A percentile compares a stretch with the other conserved stretches of the same genome.
Evolutionary conservation across 345 rosid species (phyloP).

Genomic region (Ricinus communis): DNA sequence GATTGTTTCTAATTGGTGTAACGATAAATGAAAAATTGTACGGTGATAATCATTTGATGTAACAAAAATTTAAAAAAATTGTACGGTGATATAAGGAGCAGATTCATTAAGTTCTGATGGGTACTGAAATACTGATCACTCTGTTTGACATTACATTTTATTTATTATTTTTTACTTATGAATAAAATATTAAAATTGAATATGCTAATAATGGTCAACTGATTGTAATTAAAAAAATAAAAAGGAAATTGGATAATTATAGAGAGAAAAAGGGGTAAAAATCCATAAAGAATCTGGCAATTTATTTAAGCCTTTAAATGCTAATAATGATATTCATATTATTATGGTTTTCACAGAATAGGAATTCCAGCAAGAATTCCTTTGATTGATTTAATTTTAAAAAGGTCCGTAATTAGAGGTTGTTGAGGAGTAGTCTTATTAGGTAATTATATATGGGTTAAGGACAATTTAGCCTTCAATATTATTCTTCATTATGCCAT

Average conservation of each 20-base stretch:
- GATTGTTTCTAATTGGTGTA: conserved; percentile 19
- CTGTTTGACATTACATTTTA: not conserved
- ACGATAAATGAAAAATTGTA: not conserved
- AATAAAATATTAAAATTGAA: not conserved
- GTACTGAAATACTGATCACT: not conserved
- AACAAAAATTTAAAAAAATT: not conserved
- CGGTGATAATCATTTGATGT: not conserved
- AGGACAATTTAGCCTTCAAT: not conserved
- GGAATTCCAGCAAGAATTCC: not conserved
- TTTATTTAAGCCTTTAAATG: conserved; percentile 27
- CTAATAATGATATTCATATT: not conserved
- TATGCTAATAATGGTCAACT: not conserved
- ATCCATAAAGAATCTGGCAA: conserved; percentile 18
- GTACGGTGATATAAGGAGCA: conserved; percentile 3
- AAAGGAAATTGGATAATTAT: not conserved
- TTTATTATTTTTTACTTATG: not conserved
- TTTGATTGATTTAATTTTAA: not conserved
- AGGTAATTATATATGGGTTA: not conserved
- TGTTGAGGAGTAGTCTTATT: not conserved
- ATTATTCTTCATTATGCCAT: too few relatives aligned
- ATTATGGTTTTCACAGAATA: not conserved
- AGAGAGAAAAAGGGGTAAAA: not conserved
- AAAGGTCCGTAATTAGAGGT: not conserved
- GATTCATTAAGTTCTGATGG: not conserved
- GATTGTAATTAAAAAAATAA: conserved; percentile 1